Base-by-base conservation (phyloP, 495 filamentous ascomycete species). In the Schizothecium vesticola region DNA sequence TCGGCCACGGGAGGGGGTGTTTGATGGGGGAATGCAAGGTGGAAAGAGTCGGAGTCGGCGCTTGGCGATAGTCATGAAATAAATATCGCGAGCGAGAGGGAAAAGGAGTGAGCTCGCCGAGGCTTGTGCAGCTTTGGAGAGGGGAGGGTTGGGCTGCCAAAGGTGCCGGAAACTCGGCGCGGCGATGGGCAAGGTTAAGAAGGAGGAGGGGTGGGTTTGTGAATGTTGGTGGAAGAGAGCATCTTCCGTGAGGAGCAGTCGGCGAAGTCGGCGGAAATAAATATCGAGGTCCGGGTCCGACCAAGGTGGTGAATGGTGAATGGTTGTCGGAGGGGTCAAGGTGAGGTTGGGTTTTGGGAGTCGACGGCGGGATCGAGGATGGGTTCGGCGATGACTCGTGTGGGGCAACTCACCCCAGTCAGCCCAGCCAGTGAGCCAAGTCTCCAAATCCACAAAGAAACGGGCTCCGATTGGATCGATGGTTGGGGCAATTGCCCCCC, bases 311-410 rank as follows among this genome's bases (percentile, higher is more conserved):
- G 36, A 28, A 36, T 33, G n/a, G n/a, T n/a, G n/a, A n/a, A n/a
- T n/a, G 33, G 36, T 51, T 25, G 61, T 16, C 24, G 33, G 29
- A 6, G 21, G 31, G 22, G 25, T 28, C 25, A 28, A 61, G 60
- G 16, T 61, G 60, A 29, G n/a, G 22, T 24, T 61, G 19, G 25
- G 26, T 6, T n/a, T 61, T 33, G 25, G 59, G 59, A 28, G 26
- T 28, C 25, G 60, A 61, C n/a, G 60, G 22, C 19, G 60, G n/a
- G 60, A 61, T 31, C 43, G 43, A n/a, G 43, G 19, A n/a, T 51
- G 43, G 43, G n/a, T 51, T 51, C 25, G 26, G 19, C 60, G 60
- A 61, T 61, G 60, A 61, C 60, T 61, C 60, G 60, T 36, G 60
- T 61, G 60, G 60, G 60, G 60, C 60, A 36, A 61, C 60, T 12